Evolutionary conservation across 2,329 filamentous ascomycete species (phyloP).

Genomic region (Myriosclerotinia scirpicola): DNA sequence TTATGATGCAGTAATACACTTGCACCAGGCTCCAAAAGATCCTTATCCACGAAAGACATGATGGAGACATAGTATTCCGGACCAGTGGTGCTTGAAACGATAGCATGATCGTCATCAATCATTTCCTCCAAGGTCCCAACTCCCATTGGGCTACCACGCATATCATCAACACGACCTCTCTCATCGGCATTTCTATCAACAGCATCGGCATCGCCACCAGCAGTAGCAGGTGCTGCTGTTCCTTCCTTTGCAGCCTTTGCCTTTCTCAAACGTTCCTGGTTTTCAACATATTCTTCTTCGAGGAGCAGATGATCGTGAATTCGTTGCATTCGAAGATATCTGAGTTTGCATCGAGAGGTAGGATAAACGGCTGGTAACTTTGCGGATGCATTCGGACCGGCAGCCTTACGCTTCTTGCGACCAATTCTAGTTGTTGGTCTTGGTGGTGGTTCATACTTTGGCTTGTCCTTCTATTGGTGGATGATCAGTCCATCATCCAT

Average conservation of each 20-base stretch:
- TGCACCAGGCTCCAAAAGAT: conserved; percentile 91
- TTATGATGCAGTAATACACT: conserved; percentile 97
- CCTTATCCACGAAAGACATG: conserved; percentile 99
- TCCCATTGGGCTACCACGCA: conserved; percentile 98
- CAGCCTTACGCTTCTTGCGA: conserved; percentile 96
- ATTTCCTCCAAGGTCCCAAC: conserved; percentile 97
- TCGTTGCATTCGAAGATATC: conserved; percentile 95
- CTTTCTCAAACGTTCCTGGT: conserved; percentile 93
- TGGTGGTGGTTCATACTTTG: conserved; percentile 98
- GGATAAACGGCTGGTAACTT: conserved; percentile 95
- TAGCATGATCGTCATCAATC: conserved; percentile 98
- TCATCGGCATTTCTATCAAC: conserved; percentile 90
- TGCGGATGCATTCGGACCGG: conserved; percentile 87
- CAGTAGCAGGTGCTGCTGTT: conserved; percentile 52
- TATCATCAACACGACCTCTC: conserved; percentile 91
- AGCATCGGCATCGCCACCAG: conserved; percentile 68
- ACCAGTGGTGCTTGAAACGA: conserved; percentile 94
- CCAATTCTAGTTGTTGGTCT: conserved; percentile 95
- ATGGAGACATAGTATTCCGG: conserved; percentile 99
- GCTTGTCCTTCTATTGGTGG: conserved; percentile 85
- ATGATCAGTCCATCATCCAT: conserved; percentile 28
- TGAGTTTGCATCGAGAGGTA: conserved; percentile 94
- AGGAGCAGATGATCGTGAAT: conserved; percentile 96
- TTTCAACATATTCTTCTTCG: conserved; percentile 98
- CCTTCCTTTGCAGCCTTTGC: conserved; percentile 79